phyloP scores from a whole-genome alignment of 2,329 filamentous ascomycete species.

The Simplicillium sp. region DNA sequence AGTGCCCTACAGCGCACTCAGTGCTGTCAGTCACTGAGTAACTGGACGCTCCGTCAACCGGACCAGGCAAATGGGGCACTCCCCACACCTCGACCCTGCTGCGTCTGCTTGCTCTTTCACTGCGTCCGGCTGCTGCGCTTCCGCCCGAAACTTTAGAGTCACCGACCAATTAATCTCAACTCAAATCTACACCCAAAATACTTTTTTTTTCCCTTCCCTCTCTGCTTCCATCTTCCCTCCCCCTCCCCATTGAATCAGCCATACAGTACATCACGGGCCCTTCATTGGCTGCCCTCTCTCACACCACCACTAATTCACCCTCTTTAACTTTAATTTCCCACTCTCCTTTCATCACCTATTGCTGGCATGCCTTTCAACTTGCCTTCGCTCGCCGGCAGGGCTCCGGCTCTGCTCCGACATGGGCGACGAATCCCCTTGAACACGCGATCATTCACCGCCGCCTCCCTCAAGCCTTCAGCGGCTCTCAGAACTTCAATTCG shows the following conservation, averaged over 20 bases:
- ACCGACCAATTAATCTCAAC: slow-evolving; percentile 6
- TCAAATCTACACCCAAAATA: too few relatives aligned
- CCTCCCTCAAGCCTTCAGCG: slow-evolving; percentile 16
- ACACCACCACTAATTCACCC: too few relatives aligned
- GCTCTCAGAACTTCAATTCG: slow-evolving; percentile 22
- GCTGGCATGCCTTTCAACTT: slow-evolving; percentile 29
- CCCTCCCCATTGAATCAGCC: slow-evolving; percentile 4
- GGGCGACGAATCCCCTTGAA: slow-evolving; percentile 39
- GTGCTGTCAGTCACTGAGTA: too few relatives aligned
- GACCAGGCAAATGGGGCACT: too few relatives aligned
- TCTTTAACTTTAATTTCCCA: too few relatives aligned
- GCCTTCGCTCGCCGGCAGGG: slow-evolving; percentile 42
- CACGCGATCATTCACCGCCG: slow-evolving; percentile 33
- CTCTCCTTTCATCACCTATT: not conserved
- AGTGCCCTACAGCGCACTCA: too few relatives aligned
- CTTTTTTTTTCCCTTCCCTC: slow-evolving; percentile 10
- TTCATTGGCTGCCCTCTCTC: slow-evolving; percentile 18
- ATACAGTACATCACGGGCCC: not conserved
- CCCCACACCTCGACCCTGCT: too few relatives aligned
- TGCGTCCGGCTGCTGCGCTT: slow-evolving; percentile 4
- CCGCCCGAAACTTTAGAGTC: slow-evolving; percentile 14
- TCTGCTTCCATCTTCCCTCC: slow-evolving; percentile 9
- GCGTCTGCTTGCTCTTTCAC: too few relatives aligned
- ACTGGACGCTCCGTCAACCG: too few relatives aligned
- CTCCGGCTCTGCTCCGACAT: slow-evolving; percentile 48